Evolutionary conservation across 495 filamentous ascomycete species (phyloP).

Genomic region (Daldinia decipiens): DNA sequence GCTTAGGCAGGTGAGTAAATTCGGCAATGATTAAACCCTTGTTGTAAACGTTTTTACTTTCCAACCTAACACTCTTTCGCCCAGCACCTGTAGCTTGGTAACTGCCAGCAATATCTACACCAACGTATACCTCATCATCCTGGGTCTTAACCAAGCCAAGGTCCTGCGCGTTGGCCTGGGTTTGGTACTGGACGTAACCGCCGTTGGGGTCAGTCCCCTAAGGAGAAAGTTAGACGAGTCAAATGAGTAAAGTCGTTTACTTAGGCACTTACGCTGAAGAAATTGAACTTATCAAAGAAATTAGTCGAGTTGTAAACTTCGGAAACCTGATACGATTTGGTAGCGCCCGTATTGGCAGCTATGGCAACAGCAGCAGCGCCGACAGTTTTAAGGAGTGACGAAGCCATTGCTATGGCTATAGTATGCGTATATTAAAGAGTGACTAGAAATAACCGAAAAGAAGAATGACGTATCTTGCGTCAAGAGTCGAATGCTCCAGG

Average conservation of each 20-base stretch:
- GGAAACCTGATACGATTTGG: slow-evolving; percentile 51
- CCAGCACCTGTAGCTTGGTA: slow-evolving; percentile 51
- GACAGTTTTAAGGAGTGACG: slow-evolving; percentile 53
- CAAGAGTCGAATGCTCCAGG: slow-evolving; percentile 51
- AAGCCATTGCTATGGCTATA: slow-evolving; percentile 53
- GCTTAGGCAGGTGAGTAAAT: slow-evolving; percentile 74
- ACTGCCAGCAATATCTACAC: slow-evolving; percentile 55
- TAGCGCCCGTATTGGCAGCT: slow-evolving; percentile 47
- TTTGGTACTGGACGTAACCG: slow-evolving; percentile 73
- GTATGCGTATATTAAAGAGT: slow-evolving; percentile 37
- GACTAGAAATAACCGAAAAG: slow-evolving; percentile 48
- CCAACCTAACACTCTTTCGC: slow-evolving; percentile 73
- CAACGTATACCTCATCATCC: slow-evolving; percentile 59
- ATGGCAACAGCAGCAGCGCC: slow-evolving; percentile 54
- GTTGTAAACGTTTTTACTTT: slow-evolving; percentile 71
- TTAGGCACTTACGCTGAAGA: slow-evolving; percentile 52
- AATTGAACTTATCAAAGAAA: slow-evolving; percentile 65
- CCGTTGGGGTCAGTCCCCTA: slow-evolving; percentile 67
- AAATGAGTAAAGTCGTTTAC: not conserved
- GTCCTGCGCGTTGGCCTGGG: slow-evolving; percentile 59
- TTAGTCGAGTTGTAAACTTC: slow-evolving; percentile 59
- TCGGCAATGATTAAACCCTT: slow-evolving; percentile 77
- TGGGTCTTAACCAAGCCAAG: slow-evolving; percentile 64
- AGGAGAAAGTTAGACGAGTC: slow-evolving; percentile 7
- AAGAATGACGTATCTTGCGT: slow-evolving; percentile 62